Percentiles rank a stretch among this genome's conserved stretches.
Conservation (phyloP, 140 eudicot species). For the Oenanthe javanica region DNA sequence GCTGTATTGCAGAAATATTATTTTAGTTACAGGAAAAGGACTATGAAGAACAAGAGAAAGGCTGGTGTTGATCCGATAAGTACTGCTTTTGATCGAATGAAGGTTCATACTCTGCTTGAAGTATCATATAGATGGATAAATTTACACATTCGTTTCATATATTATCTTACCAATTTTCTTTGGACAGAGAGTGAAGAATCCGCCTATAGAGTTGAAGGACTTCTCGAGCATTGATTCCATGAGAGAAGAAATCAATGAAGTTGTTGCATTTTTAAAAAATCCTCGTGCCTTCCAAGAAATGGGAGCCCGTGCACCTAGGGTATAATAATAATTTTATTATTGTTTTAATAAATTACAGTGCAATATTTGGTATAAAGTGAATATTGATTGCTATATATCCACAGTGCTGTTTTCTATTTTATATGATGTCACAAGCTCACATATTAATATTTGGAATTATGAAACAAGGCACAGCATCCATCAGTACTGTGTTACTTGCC, state of each 20-base stretch:
- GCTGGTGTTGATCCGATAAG: constrained; percentile 80
- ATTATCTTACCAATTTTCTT: neutral
- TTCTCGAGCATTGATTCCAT: constrained; percentile 76
- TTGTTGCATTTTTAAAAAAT: constrained; percentile 83
- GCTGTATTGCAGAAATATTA: constrained; percentile 53
- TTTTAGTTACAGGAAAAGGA: constrained; percentile 26
- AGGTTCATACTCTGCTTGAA: constrained; percentile 39
- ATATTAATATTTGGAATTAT: neutral
- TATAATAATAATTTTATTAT: constrained; percentile 24
- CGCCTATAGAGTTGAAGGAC: constrained; percentile 77
- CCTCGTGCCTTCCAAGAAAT: constrained; percentile 84
- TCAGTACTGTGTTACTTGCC: neutral
- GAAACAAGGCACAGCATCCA: neutral
- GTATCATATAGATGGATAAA: neutral
- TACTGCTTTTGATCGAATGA: constrained; percentile 81
- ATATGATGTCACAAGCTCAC: neutral
- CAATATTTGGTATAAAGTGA: neutral
- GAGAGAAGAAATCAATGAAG: constrained; percentile 92
- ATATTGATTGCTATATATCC: neutral
- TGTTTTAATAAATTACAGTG: neutral
- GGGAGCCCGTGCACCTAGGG: constrained; percentile 99
- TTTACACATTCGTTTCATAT: neutral
- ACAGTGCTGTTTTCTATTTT: neutral
- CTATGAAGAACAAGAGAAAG: constrained; percentile 38
- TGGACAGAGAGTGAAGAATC: constrained; percentile 81